These are phyloP conservation scores for Clarireedia hainanense DNA, from an alignment of 2,329 filamentous ascomycete genomes.

Conservation along the genomic window DNA sequence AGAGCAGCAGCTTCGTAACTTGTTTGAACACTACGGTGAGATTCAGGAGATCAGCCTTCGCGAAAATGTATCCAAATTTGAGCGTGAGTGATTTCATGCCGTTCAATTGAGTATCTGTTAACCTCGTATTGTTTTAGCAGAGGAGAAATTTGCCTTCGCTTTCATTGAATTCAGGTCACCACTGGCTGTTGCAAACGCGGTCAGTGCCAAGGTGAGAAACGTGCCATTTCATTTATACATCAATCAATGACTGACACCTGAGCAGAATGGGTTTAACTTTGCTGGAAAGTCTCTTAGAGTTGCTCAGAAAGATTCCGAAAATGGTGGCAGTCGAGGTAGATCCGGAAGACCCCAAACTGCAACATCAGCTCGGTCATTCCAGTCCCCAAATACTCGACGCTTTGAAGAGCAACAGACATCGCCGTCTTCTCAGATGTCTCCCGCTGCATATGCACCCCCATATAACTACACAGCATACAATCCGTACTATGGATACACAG, in stretches of 20 bases:
- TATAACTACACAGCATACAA: conserved; percentile 11
- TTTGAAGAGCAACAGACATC: conserved; percentile 10
- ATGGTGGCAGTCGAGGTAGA: conserved; percentile 10
- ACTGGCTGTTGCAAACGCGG: conserved; percentile 17
- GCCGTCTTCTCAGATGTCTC: conserved; percentile 13
- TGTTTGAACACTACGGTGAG: conserved; percentile 34
- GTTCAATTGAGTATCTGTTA: conserved; percentile 8
- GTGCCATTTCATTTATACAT: background rate
- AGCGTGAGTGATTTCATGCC: conserved; percentile 15
- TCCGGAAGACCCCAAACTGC: conserved; percentile 1
- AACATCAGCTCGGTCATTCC: conserved; percentile 7
- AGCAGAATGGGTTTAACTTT: conserved; percentile 20
- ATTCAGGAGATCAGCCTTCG: conserved; percentile 31
- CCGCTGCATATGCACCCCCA: conserved; percentile 13
- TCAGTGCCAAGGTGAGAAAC: conserved; percentile 18
- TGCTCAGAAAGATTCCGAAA: conserved; percentile 26
- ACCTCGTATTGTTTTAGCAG: conserved; percentile 16
- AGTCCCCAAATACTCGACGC: conserved; percentile 14
- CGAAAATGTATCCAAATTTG: conserved; percentile 25
- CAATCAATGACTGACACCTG: background rate
- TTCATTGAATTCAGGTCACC: conserved; percentile 29
- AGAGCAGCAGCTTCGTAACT: conserved; percentile 30
- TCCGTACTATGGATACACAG: conserved; percentile 10
- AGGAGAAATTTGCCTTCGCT: conserved; percentile 28
- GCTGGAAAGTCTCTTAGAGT: conserved; percentile 23